Base-by-base conservation (phyloP, 495 filamentous ascomycete genomes). In the Penicillium mononematosum region DNA sequence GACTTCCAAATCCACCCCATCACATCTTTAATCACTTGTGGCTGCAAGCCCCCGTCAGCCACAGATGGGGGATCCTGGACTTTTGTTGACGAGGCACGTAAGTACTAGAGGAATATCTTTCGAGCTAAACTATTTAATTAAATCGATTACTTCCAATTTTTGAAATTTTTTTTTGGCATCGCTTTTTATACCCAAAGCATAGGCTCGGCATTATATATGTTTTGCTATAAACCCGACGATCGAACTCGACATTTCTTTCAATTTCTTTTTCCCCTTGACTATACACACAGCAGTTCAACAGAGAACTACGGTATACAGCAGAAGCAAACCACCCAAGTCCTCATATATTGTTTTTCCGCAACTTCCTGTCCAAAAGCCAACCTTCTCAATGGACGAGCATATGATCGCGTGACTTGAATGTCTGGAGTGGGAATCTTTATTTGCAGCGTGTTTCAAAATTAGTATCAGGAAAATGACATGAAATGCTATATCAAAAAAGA, bases 1-100 rank as follows among this genome's bases (percentile, higher is more conserved):
- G 38, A 10, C 25, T 43, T 52, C 29, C 11, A 11, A 52, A 43
- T 52, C 38, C 10, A 24, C 25, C 24, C n/a, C 39, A 43, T 43
- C 38, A 43, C 38, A 29, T 53, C 34, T 39, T 42, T 42, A 8
- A 27, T 29, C 14, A 5, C 32, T 16, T 32, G 47, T 38, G 47
- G 47, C 47, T 38, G 46, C 29, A 48, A 50, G 47, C 47, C 47
- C 14, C 20, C 27, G n/a, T 38, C 47, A 50, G 47, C 47, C 47
- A 50, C 47, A 25, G 24, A 24, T 36, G 19, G 32, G 27, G 45
- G 24, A 16, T 11, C 47, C 32, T 32, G 17, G 27, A n/a, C 32
- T 32, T 19, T 34, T 31, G 46, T 17, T 9, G 14, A 3, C 8
- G 16, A 7, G 31, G 10, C 4, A 8, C 8, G 6, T 43, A 43